Evolutionary conservation across 2,329 filamentous ascomycete species (phyloP).

Genomic region (Trichophyton rubrum): DNA sequence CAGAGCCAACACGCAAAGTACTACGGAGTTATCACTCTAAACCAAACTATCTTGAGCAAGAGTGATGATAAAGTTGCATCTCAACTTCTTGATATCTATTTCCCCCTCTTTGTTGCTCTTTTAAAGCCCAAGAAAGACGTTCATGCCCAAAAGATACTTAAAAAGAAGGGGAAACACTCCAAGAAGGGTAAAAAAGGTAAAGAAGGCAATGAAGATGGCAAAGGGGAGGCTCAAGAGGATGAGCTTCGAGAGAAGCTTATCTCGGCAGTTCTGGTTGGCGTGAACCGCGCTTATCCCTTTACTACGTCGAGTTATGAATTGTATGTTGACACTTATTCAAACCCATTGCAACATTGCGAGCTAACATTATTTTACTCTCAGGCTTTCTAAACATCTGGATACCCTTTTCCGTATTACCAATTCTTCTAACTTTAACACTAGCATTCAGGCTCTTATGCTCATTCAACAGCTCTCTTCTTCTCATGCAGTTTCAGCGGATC

Average conservation of each 20-base stretch:
- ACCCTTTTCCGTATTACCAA: constrained; percentile 93
- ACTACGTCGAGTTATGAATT: constrained; percentile 65
- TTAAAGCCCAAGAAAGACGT: constrained; percentile 50
- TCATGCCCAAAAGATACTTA: constrained; percentile 25
- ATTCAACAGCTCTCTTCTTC: constrained; percentile 81
- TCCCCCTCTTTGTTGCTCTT: constrained; percentile 70
- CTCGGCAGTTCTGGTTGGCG: constrained; percentile 79
- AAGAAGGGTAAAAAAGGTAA: constrained; percentile 35
- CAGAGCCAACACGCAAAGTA: constrained; percentile 86
- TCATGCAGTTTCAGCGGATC: constrained; percentile 70
- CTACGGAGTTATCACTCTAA: constrained; percentile 90
- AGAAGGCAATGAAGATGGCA: constrained; percentile 16
- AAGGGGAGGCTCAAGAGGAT: constrained; percentile 39
- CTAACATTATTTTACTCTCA: constrained; percentile 25
- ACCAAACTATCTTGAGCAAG: constrained; percentile 82
- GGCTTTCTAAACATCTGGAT: constrained; percentile 77
- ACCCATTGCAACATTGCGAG: not conserved
- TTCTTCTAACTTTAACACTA: constrained; percentile 97
- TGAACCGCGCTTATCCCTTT: constrained; percentile 93
- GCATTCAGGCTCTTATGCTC: constrained; percentile 84
- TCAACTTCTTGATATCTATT: constrained; percentile 79
- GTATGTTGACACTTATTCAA: constrained; percentile 33
- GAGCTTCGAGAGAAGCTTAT: constrained; percentile 84
- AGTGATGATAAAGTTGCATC: constrained; percentile 73
- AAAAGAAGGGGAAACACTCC: not conserved